phyloP scores from a whole-genome alignment of 768 basidiomycete genomes.

The Lactifluus hygrophoroides region DNA sequence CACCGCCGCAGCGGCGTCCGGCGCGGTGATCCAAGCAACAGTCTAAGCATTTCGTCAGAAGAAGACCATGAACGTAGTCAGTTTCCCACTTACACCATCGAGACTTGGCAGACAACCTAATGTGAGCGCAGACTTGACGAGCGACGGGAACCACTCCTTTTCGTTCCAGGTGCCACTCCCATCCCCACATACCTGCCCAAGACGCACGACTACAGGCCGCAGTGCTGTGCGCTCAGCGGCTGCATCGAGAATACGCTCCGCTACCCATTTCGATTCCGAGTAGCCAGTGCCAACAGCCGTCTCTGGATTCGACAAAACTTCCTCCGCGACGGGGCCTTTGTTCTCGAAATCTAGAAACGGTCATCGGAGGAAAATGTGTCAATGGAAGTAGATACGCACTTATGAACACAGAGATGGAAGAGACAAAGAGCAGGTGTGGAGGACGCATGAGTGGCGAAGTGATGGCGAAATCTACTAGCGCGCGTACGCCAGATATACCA shows the following conservation, averaged over 20 bases:
- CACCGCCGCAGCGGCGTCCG: conserved; percentile 23
- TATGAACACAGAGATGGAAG: conserved; percentile 22
- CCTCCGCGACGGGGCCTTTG: conserved; percentile 18
- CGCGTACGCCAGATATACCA: conserved; percentile 17
- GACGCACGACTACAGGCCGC: conserved; percentile 20
- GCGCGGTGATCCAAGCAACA: conserved; percentile 25
- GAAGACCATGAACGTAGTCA: background rate
- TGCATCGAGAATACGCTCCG: conserved; percentile 22
- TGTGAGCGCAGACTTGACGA: conserved; percentile 20
- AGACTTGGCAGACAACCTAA: conserved; percentile 20
- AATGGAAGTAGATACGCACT: conserved; percentile 3
- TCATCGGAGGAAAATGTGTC: background rate
- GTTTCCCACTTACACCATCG: conserved; percentile 16
- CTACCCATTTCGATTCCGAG: conserved; percentile 24
- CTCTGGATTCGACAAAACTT: conserved; percentile 11
- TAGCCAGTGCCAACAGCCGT: conserved; percentile 21
- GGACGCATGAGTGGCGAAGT: conserved; percentile 12
- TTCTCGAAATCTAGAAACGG: conserved; percentile 20
- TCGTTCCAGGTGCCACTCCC: conserved; percentile 25
- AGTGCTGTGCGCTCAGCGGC: conserved; percentile 17
- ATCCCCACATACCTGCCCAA: conserved; percentile 26
- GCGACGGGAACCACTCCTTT: conserved; percentile 24
- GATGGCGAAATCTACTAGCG: conserved; percentile 22
- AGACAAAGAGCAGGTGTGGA: conserved; percentile 22
- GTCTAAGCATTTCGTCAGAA: conserved; percentile 1